phyloP scores from a whole-genome alignment of 108 stramenopile genomes.

The Conticribra guillardii region DNA sequence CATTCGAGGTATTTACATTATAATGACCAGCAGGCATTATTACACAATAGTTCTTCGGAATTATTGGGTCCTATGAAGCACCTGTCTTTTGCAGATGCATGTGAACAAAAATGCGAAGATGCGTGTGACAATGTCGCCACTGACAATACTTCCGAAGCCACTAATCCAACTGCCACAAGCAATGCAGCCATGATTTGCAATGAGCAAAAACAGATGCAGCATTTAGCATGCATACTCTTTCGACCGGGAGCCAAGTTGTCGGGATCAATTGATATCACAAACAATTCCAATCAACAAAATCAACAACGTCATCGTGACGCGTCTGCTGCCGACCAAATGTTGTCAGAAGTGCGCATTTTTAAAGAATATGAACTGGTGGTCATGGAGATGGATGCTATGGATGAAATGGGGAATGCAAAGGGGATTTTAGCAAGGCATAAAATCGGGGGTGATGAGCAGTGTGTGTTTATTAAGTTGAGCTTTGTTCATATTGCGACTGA shows the following conservation, averaged over 20 bases:
- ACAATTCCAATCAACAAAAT: background rate
- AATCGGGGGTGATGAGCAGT: constrained; percentile 35
- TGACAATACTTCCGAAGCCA: background rate
- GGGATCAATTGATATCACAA: constrained; percentile 38
- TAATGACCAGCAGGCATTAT: background rate
- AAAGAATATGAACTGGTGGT: constrained; percentile 32
- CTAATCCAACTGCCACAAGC: too few species aligned
- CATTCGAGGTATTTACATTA: background rate
- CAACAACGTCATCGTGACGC: too few species aligned
- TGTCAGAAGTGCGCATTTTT: background rate
- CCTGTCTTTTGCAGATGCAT: background rate
- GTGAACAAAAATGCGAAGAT: constrained; percentile 5
- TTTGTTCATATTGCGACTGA: constrained; percentile 24
- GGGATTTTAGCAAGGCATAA: constrained; percentile 42
- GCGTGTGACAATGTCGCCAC: background rate
- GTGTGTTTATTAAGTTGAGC: constrained; percentile 31
- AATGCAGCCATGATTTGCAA: background rate
- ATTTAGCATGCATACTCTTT: constrained; percentile 32
- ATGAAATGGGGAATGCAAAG: constrained; percentile 39
- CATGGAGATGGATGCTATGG: constrained; percentile 40
- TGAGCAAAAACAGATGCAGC: constrained; percentile 15
- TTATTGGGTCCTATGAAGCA: background rate
- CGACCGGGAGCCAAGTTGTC: constrained; percentile 35
- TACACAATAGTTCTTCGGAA: too few species aligned
- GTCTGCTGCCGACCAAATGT: constrained; percentile 4